A percentile compares a stretch with the other conserved stretches of the same genome.
phyloP scores from a whole-genome alignment of 768 basidiomycete genomes.

The Tremella mesenterica region DNA sequence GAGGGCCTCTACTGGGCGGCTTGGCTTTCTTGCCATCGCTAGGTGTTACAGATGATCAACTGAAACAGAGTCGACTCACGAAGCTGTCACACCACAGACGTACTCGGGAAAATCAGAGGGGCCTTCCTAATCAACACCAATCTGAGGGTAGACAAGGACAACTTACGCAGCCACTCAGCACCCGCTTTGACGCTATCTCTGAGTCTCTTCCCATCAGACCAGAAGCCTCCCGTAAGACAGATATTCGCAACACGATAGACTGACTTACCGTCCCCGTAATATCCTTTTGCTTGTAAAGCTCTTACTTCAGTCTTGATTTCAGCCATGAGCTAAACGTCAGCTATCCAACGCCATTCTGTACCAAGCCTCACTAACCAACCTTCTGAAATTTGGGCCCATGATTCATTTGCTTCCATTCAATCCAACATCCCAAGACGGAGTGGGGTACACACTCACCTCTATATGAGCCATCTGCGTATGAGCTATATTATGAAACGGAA shows the following conservation, averaged over 20 bases:
- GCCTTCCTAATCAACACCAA: conserved; percentile 8
- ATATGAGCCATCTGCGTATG: conserved; percentile 33
- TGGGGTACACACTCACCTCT: conserved; percentile 8
- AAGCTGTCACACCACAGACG: conserved; percentile 36
- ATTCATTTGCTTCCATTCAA: conserved; percentile 36
- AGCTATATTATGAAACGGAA: not conserved
- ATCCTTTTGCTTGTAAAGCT: conserved; percentile 31
- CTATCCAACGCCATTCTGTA: not conserved
- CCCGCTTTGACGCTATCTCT: conserved; percentile 31
- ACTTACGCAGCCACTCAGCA: conserved; percentile 29
- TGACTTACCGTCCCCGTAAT: conserved; percentile 40
- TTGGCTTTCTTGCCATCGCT: conserved; percentile 32
- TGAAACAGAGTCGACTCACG: conserved; percentile 7
- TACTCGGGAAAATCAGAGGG: conserved; percentile 41
- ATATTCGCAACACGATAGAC: not conserved
- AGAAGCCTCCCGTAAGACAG: conserved; percentile 33
- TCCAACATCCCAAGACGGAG: too few relatives aligned
- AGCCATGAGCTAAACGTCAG: conserved; percentile 27
- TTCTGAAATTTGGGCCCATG: conserved; percentile 39
- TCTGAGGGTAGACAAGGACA: not conserved
- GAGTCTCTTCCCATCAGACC: conserved; percentile 39
- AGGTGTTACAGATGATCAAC: not conserved
- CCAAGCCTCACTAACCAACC: conserved; percentile 5
- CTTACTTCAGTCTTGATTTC: conserved; percentile 37
- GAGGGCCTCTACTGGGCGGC: conserved; percentile 15